phyloP scores from a whole-genome alignment of 2,329 filamentous ascomycete genomes.

The Neonectria sp. region DNA sequence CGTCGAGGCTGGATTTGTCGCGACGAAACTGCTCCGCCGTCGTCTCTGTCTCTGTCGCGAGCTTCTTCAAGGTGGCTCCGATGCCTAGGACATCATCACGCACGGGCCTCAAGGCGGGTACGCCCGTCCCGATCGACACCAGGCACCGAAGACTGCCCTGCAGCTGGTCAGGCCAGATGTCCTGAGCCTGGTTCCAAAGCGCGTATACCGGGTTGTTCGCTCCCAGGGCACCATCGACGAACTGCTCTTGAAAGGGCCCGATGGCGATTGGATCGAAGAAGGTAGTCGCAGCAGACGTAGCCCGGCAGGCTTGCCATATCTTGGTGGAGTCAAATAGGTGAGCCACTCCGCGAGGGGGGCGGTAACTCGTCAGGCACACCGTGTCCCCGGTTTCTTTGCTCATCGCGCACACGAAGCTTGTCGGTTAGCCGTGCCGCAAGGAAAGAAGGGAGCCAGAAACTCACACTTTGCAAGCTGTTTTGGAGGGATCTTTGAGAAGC shows the following conservation, averaged over 20 bases:
- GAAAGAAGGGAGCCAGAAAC: no score
- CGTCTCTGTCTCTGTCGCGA: conserved; percentile 57
- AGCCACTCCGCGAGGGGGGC: neutral
- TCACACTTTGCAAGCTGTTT: no score
- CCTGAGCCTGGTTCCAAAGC: conserved; percentile 8
- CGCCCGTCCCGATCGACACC: conserved; percentile 14
- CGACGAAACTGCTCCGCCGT: conserved; percentile 55
- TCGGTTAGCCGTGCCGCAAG: no score
- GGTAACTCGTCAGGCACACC: no score
- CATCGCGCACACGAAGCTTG: no score
- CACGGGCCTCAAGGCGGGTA: neutral
- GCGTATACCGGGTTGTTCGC: neutral
- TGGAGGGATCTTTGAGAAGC: no score
- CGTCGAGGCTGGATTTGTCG: conserved; percentile 51
- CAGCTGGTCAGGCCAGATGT: conserved; percentile 7
- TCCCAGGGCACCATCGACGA: conserved; percentile 47
- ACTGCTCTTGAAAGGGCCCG: conserved; percentile 43
- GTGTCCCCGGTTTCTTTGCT: no score
- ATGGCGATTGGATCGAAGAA: conserved; percentile 45
- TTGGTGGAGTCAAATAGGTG: conserved; percentile 21
- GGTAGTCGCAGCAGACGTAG: conserved; percentile 39
- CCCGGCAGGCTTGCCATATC: conserved; percentile 34
- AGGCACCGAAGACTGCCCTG: conserved; percentile 6
- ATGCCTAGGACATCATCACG: conserved; percentile 1
- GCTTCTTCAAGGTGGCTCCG: conserved; percentile 35